Percentiles rank a stretch among this genome's conserved stretches.
Conservation (phyloP, 306 rosid species). For the Medicago lupulina region DNA sequence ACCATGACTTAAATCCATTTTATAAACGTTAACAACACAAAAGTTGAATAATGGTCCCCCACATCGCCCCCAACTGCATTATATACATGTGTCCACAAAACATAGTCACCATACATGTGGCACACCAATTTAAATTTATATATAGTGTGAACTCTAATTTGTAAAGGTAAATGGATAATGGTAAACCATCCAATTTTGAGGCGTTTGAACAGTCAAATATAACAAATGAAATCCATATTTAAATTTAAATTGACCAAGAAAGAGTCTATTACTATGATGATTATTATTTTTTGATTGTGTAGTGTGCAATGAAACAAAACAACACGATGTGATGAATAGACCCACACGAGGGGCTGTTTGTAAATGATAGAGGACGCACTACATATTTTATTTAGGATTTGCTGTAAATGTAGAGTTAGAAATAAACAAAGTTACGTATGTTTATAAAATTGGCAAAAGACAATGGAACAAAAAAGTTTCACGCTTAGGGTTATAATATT, state of each 20-base stretch:
- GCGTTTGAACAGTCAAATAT: constrained; percentile 54
- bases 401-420: constrained; percentile 55
- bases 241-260: constrained; percentile 44
- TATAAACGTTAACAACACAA: constrained; percentile 50
- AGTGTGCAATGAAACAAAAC: constrained; percentile 47
- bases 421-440: constrained; percentile 70
- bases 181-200: constrained; percentile 45
- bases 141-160: constrained; percentile 46
- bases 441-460: constrained; percentile 44
- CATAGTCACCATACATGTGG: constrained; percentile 44
- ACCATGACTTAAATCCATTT: constrained; percentile 20
- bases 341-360: constrained; percentile 45
- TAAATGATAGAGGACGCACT: constrained; percentile 42
- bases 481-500: constrained; percentile 39
- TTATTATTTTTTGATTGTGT: constrained; percentile 19
- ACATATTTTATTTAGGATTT: constrained; percentile 32
- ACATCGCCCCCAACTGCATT: not conserved
- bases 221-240: constrained; percentile 2
- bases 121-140: not conserved
- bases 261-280: not conserved
- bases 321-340: constrained; percentile 47
- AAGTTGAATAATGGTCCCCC: constrained; percentile 44
- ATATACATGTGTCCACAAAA: constrained; percentile 35
- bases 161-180: constrained; percentile 45
- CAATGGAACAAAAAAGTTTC: constrained; percentile 54